Evolutionary conservation across 1,284 basidiomycete genomes (phyloP), one percentile per base, ranked within the genome.

Genomic region (Ustilago loliicola): DNA sequence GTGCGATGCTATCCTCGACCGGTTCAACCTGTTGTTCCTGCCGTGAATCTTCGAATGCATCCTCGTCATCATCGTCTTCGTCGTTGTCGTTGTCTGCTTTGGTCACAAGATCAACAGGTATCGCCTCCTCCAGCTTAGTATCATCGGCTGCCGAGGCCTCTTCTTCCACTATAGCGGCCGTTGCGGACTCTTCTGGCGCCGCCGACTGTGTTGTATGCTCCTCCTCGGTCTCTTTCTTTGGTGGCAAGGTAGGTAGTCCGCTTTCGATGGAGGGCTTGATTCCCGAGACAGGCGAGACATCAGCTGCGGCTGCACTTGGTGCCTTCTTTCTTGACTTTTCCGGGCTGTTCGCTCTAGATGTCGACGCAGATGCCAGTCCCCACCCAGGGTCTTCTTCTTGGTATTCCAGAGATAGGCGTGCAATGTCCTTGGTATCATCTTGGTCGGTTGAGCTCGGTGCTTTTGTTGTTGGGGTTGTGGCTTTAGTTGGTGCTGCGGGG

Each of bases 381-480:
- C 74, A 77, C 23, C 74, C 74, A 11, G 74, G 69, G 58, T 77
- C 74, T 9, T 77, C 74, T 47, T 77, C 66, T 29, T 66, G 29
- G 25, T 52, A 64, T 11, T 72, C 74, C 21, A 72, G 42, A 4
- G 69, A 76, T 2, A 67, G 42, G 4, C 67, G 51, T 6, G 23
- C 61, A 17, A 61, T 54, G 4, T 68, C 48, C 13, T 54, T 45
- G 0, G 21, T 1, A 25, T 65, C 42, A 4, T 52, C 27, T 21
- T 40, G 6, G 6, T 13, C 19, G 8, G 42, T 30, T 3, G 15
- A 8, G 15, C 10, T 23, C 5, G 15, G 29, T 19, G 51, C 30
- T 15, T 30, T 10, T 11, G 51, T 23, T 29, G 61, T 10, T 45
- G 62, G 7, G 8, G 30, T 50, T 19, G 38, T 36, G 5, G 60